Base-by-base conservation (phyloP, 352 stramenopile species). In the Ophiocytium majus region DNA sequence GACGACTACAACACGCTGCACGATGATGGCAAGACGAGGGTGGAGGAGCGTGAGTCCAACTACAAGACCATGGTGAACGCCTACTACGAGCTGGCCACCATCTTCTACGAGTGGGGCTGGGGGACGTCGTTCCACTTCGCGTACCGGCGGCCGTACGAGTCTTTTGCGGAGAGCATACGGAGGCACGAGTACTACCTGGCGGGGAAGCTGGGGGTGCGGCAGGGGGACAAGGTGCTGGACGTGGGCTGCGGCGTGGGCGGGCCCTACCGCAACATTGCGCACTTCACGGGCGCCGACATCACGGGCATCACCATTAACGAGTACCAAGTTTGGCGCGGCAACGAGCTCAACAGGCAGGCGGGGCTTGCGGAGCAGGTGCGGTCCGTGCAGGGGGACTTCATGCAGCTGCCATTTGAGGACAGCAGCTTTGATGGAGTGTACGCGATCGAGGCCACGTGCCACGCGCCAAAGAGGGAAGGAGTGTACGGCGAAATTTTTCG, bases 51-150 rank as follows among this genome's bases (percentile, higher is more conserved):
- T n/a, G 85, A 88, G 43, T 79, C 81, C 19, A 88, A 75, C 64
- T 88, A 88, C 82, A 84, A 83, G 14, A 88, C 84, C 78, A 57
- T 88, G 36, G 85, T 88, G 17, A 93, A 93, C 84, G 89, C 89
- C 34, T 94, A 94, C 89, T 95, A 95, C 84, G 92, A 95, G 82
- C 89, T 96, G 17, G 92, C 92, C 34, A 95, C 93, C 9, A 82
- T 93, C 19, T 96, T 96, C 85, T 96, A 96, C 86, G 93, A 96
- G 85, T 95, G 92, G 91, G 93, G 93, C 34, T 96, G 93, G 93
- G 93, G 93, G 63, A 64, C 86, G 50, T 93, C 82, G 31, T 96
- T 96, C 86, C 93, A 96, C 83, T 96, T 96, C 86, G 91, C 93
- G 14, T 91, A 93, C 86, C 88, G 92, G 23, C 90, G 90, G 82